A percentile compares a stretch with the other conserved stretches of the same genome.
These are phyloP conservation scores for Amphibolis antarctica DNA, from an alignment of 106 monocot species.

Conservation along the genomic window DNA sequence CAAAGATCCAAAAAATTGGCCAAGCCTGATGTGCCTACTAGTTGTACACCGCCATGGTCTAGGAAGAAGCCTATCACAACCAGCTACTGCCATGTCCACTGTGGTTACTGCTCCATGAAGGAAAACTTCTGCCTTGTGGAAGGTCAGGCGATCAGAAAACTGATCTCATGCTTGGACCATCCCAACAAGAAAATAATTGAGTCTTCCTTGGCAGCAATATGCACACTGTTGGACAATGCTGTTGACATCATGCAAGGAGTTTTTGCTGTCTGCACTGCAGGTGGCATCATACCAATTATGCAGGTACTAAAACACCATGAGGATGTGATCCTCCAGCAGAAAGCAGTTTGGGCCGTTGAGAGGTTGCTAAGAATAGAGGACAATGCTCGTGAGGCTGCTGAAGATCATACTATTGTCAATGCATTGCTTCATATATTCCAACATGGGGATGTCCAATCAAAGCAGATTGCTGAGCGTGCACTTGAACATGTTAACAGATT, in stretches of 20 bases:
- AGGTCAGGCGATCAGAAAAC: slow-evolving; percentile 55
- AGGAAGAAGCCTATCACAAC: slow-evolving; percentile 22
- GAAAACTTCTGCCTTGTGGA: slow-evolving; percentile 76
- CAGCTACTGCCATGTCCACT: slow-evolving; percentile 50
- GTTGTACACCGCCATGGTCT: slow-evolving; percentile 18
- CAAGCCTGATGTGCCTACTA: neutral
- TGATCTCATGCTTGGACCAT: slow-evolving; percentile 75
- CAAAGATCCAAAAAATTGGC: slow-evolving; percentile 41
- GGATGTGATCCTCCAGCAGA: slow-evolving; percentile 35
- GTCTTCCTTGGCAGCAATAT: slow-evolving; percentile 13
- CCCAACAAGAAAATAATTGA: slow-evolving; percentile 10
- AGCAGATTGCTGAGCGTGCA: slow-evolving; percentile 67
- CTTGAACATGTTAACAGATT: slow-evolving; percentile 69
- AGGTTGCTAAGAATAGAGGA: slow-evolving; percentile 75
- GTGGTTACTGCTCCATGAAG: slow-evolving; percentile 60
- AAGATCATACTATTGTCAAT: slow-evolving; percentile 41
- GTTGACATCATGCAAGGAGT: slow-evolving; percentile 38
- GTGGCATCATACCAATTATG: slow-evolving; percentile 52
- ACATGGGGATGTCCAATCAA: slow-evolving; percentile 55
- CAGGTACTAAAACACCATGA: slow-evolving; percentile 44
- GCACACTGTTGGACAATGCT: slow-evolving; percentile 16
- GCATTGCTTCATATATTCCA: slow-evolving; percentile 69
- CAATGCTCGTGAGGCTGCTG: slow-evolving; percentile 41
- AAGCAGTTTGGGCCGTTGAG: slow-evolving; percentile 82
- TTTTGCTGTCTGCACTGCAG: slow-evolving; percentile 32